A percentile compares a stretch with the other conserved stretches of the same genome.
phyloP scores from a whole-genome alignment of 2,329 filamentous ascomycete genomes.

The Diaporthe vexans region DNA sequence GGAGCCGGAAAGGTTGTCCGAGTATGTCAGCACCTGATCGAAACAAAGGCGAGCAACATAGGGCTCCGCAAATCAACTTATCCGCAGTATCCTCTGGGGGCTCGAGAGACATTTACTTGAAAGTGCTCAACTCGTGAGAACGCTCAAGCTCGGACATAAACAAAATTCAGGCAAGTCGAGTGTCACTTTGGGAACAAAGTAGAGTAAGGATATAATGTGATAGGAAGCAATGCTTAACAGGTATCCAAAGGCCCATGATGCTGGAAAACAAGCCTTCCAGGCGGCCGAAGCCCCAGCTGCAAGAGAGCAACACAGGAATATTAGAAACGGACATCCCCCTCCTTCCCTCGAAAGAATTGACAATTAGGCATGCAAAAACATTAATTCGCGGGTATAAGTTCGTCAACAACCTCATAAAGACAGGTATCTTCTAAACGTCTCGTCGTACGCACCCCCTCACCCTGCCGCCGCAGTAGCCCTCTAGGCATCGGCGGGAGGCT shows the following conservation, averaged over 20 bases:
- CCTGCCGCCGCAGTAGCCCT: neutral
- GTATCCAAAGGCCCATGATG: neutral
- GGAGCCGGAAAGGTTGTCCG: neutral
- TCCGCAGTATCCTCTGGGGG: neutral
- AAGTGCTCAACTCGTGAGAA: neutral
- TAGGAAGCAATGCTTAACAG: neutral
- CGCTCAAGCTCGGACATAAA: neutral
- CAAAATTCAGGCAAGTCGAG: neutral
- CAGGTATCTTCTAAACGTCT: neutral
- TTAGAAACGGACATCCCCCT: neutral
- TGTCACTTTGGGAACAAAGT: neutral
- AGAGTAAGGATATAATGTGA: neutral
- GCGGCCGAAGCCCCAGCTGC: neutral
- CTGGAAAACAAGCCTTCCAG: neutral
- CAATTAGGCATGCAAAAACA: conserved; percentile 29
- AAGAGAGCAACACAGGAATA: neutral
- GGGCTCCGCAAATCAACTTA: neutral
- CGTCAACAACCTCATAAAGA: neutral
- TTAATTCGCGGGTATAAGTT: conserved; percentile 35
- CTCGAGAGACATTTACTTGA: neutral
- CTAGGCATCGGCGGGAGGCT: conserved; percentile 3
- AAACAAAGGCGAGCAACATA: neutral
- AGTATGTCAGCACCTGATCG: neutral
- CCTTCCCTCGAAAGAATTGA: neutral
- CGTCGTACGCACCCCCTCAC: neutral